Conservation (phyloP, 2,329 filamentous ascomycete genomes). For the Coniosporium tulheliwenetii region DNA sequence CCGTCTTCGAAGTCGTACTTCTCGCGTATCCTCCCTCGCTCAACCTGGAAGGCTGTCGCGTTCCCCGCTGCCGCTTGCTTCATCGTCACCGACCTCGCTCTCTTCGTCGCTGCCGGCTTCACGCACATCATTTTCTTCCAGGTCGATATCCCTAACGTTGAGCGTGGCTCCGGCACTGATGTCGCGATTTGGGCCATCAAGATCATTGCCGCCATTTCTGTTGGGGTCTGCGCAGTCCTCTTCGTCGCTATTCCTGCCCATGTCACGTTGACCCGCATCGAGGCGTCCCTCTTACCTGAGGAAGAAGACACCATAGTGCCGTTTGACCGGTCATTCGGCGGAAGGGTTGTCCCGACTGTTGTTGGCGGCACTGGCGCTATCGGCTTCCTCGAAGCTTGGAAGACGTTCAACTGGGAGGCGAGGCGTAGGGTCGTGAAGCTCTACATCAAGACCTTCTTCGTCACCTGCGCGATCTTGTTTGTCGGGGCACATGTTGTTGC, state of each 20-base stretch:
- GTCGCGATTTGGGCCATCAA: constrained; percentile 23
- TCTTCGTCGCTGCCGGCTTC: constrained; percentile 31
- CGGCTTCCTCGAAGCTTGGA: constrained; percentile 63
- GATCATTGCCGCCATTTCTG: constrained; percentile 18
- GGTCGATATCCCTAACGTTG: constrained; percentile 7
- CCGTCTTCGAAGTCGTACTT: constrained; percentile 44
- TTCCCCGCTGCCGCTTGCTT: constrained; percentile 50
- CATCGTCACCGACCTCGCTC: constrained; percentile 34
- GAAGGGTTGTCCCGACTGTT: constrained; percentile 58
- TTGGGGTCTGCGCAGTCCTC: constrained; percentile 36
- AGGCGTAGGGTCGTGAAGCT: constrained; percentile 61
- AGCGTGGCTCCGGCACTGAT: constrained; percentile 3
- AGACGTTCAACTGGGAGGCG: constrained; percentile 56
- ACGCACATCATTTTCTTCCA: constrained; percentile 32
- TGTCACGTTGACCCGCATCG: constrained; percentile 66
- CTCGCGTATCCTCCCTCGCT: constrained; percentile 52
- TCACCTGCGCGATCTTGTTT: constrained; percentile 15
- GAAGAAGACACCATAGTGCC: constrained; percentile 73
- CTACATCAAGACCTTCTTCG: constrained; percentile 53
- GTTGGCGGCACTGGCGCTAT: constrained; percentile 57
- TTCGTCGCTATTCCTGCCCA: constrained; percentile 64
- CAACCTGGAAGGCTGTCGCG: constrained; percentile 52
- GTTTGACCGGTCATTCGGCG: constrained; percentile 76
- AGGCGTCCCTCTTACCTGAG: constrained; percentile 72
- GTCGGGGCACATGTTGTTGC: too few relatives aligned